These are phyloP conservation scores for Vanrija sp. DNA, from an alignment of 1,284 basidiomycete species.

Conservation along the genomic window DNA sequence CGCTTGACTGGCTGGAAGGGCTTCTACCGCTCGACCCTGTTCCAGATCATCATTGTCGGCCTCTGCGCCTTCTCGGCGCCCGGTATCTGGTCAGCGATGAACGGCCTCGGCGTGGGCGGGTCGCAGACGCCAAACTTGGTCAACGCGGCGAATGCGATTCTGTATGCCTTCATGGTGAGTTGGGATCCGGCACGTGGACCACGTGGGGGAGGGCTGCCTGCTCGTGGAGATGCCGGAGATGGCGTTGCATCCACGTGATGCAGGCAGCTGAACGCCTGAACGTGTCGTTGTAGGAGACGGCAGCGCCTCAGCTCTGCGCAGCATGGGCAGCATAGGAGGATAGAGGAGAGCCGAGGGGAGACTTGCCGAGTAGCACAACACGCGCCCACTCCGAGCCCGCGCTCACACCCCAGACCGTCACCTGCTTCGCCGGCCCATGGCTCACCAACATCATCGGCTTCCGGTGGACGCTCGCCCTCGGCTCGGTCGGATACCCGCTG, in stretches of 20 bases:
- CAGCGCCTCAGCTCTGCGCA: no score
- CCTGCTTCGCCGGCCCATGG: background rate
- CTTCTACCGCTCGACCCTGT: conserved; percentile 23
- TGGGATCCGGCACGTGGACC: no score
- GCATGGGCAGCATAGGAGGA: no score
- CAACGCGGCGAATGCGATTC: conserved; percentile 29
- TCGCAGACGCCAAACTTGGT: conserved; percentile 31
- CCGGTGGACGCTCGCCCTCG: conserved; percentile 34
- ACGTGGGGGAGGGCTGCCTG: no score
- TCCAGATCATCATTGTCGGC: conserved; percentile 24
- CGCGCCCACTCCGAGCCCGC: no score
- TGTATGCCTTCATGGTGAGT: conserved; percentile 18
- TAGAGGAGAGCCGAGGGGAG: no score
- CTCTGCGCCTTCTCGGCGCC: conserved; percentile 33
- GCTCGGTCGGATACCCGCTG: conserved; percentile 28
- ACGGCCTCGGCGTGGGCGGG: conserved; percentile 33
- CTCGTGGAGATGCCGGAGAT: no score
- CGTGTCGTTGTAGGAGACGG: no score
- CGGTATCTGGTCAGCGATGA: conserved; percentile 33
- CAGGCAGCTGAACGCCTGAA: no score
- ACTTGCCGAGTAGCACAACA: no score
- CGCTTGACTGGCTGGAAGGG: background rate
- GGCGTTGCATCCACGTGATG: no score
- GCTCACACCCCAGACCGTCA: background rate
- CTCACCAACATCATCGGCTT: conserved; percentile 18